Conservation (phyloP, 2,329 filamentous ascomycete species). For the Conoideocrella luteorostrata region DNA sequence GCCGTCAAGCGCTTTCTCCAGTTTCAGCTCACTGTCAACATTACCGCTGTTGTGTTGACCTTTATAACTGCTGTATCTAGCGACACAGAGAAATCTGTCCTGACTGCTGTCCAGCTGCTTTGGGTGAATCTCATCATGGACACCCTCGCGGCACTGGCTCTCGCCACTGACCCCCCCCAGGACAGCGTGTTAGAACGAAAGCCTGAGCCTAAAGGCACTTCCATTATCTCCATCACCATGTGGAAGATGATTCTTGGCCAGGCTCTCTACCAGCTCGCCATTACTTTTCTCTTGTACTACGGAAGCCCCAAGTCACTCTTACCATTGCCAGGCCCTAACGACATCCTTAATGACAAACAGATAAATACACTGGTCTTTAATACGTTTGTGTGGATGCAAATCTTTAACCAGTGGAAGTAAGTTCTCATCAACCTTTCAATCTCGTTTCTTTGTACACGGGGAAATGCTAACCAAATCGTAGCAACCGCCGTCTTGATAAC, state of each 20-base stretch:
- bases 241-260: constrained; percentile 99
- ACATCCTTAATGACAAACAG: constrained; percentile 33
- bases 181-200: constrained; percentile 75
- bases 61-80: constrained; percentile 81
- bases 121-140: constrained; percentile 99
- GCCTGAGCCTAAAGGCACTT: constrained; percentile 49
- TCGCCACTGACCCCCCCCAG: constrained; percentile 85
- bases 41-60: constrained; percentile 80
- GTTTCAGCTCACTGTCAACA: constrained; percentile 81
- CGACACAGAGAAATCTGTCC: constrained; percentile 61
- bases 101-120: constrained; percentile 84
- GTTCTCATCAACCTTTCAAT: constrained; percentile 24
- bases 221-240: constrained; percentile 81
- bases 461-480: constrained; percentile 22
- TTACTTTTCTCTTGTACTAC: constrained; percentile 78
- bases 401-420: constrained; percentile 96
- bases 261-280: constrained; percentile 78
- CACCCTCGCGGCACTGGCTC: constrained; percentile 80
- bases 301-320: constrained; percentile 41
- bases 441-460: background rate
- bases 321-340: constrained; percentile 42
- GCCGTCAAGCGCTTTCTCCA: constrained; percentile 71
- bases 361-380: constrained; percentile 88
- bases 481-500: constrained; percentile 89
- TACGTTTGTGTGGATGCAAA: constrained; percentile 99